phyloP scores from a whole-genome alignment of 768 basidiomycete species.

The Arthromyces matolae region DNA sequence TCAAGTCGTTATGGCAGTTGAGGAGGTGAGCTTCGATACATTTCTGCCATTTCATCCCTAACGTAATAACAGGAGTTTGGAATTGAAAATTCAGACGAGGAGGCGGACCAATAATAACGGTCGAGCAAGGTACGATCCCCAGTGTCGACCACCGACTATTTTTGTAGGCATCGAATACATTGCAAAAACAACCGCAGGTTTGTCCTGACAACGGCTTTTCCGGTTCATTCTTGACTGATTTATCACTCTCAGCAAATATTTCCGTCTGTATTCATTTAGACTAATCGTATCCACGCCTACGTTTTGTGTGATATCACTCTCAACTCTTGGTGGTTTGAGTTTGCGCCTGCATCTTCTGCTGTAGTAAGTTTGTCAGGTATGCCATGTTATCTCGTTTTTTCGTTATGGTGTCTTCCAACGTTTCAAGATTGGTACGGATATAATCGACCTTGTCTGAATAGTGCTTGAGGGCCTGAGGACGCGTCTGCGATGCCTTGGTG shows the following conservation, averaged over 20 bases:
- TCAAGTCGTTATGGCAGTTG: constrained; percentile 79
- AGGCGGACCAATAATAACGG: constrained; percentile 92
- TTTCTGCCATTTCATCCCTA: constrained; percentile 3
- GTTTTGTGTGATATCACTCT: too few species aligned
- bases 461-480: constrained; percentile 73
- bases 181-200: constrained; percentile 87
- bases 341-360: constrained; percentile 48
- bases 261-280: too few species aligned
- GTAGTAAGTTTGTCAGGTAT: constrained; percentile 69
- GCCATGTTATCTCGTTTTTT: constrained; percentile 90
- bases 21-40: constrained; percentile 57
- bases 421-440: constrained; percentile 79
- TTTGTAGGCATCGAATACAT: constrained; percentile 89
- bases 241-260: too few species aligned
- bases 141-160: constrained; percentile 8
- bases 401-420: constrained; percentile 83
- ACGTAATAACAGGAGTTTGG: constrained; percentile 73
- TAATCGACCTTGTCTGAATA: constrained; percentile 80
- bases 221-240: too few species aligned
- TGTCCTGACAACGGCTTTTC: constrained; percentile 2
- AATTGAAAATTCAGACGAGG: constrained; percentile 96
- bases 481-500: constrained; percentile 51
- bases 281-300: too few species aligned
- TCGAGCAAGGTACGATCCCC: constrained; percentile 71
- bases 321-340: constrained; percentile 18